Conservation (phyloP, 2,329 filamentous ascomycete genomes). For the Penicillium rolfsii region DNA sequence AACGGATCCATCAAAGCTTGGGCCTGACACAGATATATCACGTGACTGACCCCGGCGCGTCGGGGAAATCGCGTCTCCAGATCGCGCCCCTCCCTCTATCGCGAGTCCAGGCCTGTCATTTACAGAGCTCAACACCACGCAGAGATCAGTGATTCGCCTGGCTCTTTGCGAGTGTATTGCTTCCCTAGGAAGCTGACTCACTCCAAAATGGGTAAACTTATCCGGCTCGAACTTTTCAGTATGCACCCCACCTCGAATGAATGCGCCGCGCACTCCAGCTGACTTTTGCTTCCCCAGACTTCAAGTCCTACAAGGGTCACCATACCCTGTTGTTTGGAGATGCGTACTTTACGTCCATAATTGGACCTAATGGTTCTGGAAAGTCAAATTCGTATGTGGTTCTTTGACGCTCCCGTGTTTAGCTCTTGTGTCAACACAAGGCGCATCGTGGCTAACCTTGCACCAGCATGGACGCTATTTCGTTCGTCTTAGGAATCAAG, state of each 20-base stretch:
- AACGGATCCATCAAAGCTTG: background rate
- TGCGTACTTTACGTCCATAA: slow-evolving; percentile 98
- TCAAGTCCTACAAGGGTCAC: slow-evolving; percentile 99
- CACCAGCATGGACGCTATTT: slow-evolving; percentile 94
- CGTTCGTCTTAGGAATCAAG: slow-evolving; percentile 97
- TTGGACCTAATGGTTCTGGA: slow-evolving; percentile 98
- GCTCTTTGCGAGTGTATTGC: slow-evolving; percentile 22
- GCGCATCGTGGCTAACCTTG: slow-evolving; percentile 25
- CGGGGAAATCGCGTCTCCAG: slow-evolving; percentile 26
- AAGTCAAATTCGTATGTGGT: slow-evolving; percentile 89
- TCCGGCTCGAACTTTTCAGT: slow-evolving; percentile 93
- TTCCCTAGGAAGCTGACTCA: slow-evolving; percentile 32
- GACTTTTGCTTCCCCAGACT: slow-evolving; percentile 64
- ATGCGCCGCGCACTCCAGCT: slow-evolving; percentile 23
- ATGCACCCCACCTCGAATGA: slow-evolving; percentile 42
- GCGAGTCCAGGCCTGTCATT: slow-evolving; percentile 12
- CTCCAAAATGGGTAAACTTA: slow-evolving; percentile 87
- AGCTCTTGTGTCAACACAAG: background rate
- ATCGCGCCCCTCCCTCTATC: slow-evolving; percentile 31
- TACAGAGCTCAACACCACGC: slow-evolving; percentile 23
- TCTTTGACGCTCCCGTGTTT: background rate
- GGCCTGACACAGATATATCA: slow-evolving; percentile 14
- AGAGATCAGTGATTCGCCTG: slow-evolving; percentile 13
- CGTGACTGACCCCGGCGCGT: slow-evolving; percentile 36
- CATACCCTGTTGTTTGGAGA: slow-evolving; percentile 94